phyloP scores from a whole-genome alignment of 495 filamentous ascomycete genomes.

The Chaetomidium leptoderma region DNA sequence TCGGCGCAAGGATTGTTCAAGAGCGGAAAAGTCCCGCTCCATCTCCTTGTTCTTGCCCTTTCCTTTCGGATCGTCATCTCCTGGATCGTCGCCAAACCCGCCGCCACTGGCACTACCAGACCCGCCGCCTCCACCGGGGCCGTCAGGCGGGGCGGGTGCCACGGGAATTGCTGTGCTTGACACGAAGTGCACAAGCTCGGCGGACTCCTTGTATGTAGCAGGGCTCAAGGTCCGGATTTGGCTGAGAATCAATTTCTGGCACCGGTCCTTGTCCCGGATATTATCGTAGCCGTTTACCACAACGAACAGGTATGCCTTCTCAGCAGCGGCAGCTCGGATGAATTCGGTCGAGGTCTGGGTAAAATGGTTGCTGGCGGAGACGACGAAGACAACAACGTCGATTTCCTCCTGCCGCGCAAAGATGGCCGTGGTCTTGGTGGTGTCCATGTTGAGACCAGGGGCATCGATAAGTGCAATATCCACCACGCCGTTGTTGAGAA shows the following conservation, averaged over 20 bases:
- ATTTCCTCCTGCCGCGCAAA: conserved; percentile 98
- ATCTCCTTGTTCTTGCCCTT: conserved; percentile 90
- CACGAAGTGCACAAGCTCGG: conserved; percentile 93
- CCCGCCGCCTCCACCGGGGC: conserved; percentile 55
- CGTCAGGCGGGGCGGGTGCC: conserved; percentile 50
- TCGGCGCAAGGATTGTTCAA: conserved; percentile 81
- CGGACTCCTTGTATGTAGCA: conserved; percentile 84
- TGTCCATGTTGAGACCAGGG: conserved; percentile 91
- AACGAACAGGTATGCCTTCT: conserved; percentile 99
- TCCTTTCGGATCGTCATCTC: conserved; percentile 65
- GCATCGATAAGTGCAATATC: conserved; percentile 98
- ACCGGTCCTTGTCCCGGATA: conserved; percentile 80
- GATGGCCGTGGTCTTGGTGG: conserved; percentile 91
- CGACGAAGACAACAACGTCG: conserved; percentile 97
- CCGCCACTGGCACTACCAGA: conserved; percentile 55
- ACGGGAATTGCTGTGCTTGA: conserved; percentile 91
- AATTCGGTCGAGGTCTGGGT: conserved; percentile 95
- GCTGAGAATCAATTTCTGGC: conserved; percentile 83
- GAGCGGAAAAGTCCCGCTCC: conserved; percentile 77
- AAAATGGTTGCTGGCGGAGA: conserved; percentile 95
- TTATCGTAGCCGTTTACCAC: conserved; percentile 97
- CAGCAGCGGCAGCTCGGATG: conserved; percentile 88
- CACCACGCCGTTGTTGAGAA: conserved; percentile 95
- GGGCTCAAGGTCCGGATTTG: conserved; percentile 82
- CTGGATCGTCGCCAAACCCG: conserved; percentile 53